Base-by-base conservation (phyloP, 257 asterid genomes). In the Przewalskia tangutica region DNA sequence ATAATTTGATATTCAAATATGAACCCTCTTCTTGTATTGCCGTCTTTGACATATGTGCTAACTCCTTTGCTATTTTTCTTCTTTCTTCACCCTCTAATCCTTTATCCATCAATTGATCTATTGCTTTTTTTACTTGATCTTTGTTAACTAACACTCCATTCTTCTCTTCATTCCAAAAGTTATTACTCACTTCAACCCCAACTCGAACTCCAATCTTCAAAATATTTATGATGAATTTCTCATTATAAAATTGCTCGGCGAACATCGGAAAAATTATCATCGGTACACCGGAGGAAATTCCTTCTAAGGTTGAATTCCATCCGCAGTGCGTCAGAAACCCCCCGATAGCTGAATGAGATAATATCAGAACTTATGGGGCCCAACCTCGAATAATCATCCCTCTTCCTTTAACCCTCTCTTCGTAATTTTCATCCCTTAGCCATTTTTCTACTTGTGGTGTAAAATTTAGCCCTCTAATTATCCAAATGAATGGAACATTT, bases 281-380 rank as follows among this genome's bases (percentile, higher is more conserved):
- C 0, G 90, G 85, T 27, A 85, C 40, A 10, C 88, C 86, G 1
- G 67, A 81, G 1, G 82, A 77, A 17, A 81, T 42, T 3, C 86
- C 87, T 77, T 87, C 90, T 7, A 87, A 83, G 0, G 82, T 81
- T 38, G 92, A 89, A 18, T 89, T 89, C 89, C 92, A 87, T 0
- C 89, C 90, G 4, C 92, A 89, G 36, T 89, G 89, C 4, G 89
- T 87, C 36, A 87, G 6, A 23, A 89, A 89, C 1, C 84, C 90
- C 64, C 88, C 86, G 0, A 86, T 79, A 0, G 87, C 34, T 0
- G 70, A 54, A 60, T 89, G 89, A 0, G 88, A 86, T 10, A 89
- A 53, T 23, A 89, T 86, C 44, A 87, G 38, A 54, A 89, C 86
- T 65, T 89, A 89, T 4, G 89, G 92, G 4, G 89, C 89, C 90